Percentiles rank a stretch among this genome's conserved stretches.
Evolutionary conservation across 768 basidiomycete species (phyloP).

Genomic region (Serendipita sp.): DNA sequence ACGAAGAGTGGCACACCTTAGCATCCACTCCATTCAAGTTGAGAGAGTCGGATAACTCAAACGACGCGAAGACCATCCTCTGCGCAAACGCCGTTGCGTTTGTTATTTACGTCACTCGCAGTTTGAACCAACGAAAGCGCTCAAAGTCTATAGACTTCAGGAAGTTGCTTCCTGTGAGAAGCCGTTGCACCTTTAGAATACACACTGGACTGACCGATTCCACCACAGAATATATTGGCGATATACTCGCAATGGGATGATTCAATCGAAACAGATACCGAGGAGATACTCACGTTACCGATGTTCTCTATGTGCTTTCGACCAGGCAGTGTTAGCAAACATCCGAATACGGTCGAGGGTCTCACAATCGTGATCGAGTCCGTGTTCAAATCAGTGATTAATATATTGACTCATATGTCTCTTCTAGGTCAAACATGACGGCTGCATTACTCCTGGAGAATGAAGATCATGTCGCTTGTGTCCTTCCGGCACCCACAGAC

Average conservation of each 20-base stretch:
- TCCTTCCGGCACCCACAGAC: neutral
- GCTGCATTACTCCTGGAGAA: neutral
- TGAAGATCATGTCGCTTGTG: neutral
- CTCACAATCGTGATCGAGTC: neutral
- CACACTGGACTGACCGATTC: no score
- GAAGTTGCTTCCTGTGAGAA: no score
- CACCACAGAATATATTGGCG: neutral
- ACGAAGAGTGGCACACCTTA: no score
- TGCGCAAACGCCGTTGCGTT: no score
- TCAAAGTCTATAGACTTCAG: no score
- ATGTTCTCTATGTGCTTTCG: neutral
- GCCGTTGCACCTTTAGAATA: no score
- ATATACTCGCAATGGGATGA: neutral
- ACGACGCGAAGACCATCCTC: no score
- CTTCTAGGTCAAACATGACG: neutral
- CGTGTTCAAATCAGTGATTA: neutral
- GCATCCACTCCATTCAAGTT: no score
- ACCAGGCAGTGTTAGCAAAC: neutral
- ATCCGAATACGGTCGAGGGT: neutral
- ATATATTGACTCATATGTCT: neutral
- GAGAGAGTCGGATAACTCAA: no score
- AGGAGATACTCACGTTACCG: neutral
- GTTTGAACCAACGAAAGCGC: no score
- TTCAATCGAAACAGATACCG: neutral
- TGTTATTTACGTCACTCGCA: no score